These are phyloP conservation scores for Colletotrichum tropicicola DNA, from an alignment of 2,329 filamentous ascomycete genomes.

Conservation along the genomic window DNA sequence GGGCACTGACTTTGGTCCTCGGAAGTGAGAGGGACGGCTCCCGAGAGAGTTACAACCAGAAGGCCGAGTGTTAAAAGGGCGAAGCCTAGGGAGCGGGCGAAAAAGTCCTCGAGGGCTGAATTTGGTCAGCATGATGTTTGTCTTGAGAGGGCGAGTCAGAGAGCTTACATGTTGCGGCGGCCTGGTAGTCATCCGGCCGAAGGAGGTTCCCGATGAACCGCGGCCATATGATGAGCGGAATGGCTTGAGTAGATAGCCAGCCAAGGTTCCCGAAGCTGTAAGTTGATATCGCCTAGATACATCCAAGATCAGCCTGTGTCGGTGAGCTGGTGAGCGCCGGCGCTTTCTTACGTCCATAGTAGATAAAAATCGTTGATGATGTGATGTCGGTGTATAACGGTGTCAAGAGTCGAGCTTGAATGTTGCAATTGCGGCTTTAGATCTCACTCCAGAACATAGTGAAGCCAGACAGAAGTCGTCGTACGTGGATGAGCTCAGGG, in stretches of 20 bases:
- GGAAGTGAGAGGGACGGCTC: conserved; percentile 71
- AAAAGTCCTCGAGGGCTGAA: conserved; percentile 74
- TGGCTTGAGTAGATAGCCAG: conserved; percentile 59
- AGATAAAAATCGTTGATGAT: not conserved
- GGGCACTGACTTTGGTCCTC: conserved; percentile 44
- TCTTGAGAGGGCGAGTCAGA: not conserved
- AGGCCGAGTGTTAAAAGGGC: conserved; percentile 71
- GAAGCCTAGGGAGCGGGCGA: conserved; percentile 76
- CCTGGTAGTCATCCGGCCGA: conserved; percentile 37
- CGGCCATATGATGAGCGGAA: conserved; percentile 58
- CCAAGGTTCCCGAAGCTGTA: conserved; percentile 61
- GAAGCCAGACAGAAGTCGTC: not conserved
- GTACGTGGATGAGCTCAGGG: conserved; percentile 7
- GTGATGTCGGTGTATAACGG: no score
- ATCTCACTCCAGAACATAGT: no score
- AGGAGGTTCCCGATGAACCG: conserved; percentile 57
- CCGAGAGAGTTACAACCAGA: conserved; percentile 74
- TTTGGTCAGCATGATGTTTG: not conserved
- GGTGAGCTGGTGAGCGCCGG: not conserved
- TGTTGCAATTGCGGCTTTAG: not conserved
- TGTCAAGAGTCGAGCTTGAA: no score
- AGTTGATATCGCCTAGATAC: conserved; percentile 56
- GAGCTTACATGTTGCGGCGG: conserved; percentile 41
- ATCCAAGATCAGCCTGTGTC: not conserved
- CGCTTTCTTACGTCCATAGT: conserved; percentile 39